Conservation (phyloP, 2,329 filamentous ascomycete species). For the Colletotrichum ledebouriae region DNA sequence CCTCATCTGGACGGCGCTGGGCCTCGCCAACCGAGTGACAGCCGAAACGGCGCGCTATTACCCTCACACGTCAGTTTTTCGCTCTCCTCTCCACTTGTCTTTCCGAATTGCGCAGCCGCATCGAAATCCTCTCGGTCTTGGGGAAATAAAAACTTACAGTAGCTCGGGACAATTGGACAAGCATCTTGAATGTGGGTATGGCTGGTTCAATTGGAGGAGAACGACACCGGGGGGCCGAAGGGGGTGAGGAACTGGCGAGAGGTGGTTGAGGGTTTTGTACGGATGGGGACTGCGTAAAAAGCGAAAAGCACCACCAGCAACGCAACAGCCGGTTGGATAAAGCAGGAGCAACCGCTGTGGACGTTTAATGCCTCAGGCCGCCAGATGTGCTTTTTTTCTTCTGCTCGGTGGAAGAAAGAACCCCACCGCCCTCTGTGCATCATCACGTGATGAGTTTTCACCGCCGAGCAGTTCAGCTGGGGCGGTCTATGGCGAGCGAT, state of each 20-base stretch:
- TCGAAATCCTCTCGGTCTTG: not conserved
- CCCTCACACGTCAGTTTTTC: slow-evolving; percentile 17
- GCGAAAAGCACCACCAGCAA: slow-evolving; percentile 7
- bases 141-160: slow-evolving; percentile 61
- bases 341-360: slow-evolving; percentile 36
- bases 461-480: not conserved
- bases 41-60: slow-evolving; percentile 63
- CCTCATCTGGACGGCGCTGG: slow-evolving; percentile 63
- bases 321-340: slow-evolving; percentile 31
- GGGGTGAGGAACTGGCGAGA: slow-evolving; percentile 35
- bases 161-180: slow-evolving; percentile 67
- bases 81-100: not conserved
- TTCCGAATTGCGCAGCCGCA: slow-evolving; percentile 14
- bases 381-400: not conserved
- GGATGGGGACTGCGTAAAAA: slow-evolving; percentile 42
- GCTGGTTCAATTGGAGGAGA: slow-evolving; percentile 60
- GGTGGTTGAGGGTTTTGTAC: slow-evolving; percentile 45
- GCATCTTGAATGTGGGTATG: slow-evolving; percentile 65
- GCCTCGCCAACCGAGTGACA: slow-evolving; percentile 63
- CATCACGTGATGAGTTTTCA: slow-evolving; percentile 30
- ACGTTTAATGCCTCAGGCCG: slow-evolving; percentile 34
- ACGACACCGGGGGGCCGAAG: slow-evolving; percentile 49
- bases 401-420: slow-evolving; percentile 3
- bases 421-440: not conserved
- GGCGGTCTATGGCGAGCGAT: no score